Evolutionary conservation across 2,329 filamentous ascomycete species (phyloP), one percentile per base, ranked within the genome.

Genomic region (Parastagonospora nodorum): DNA sequence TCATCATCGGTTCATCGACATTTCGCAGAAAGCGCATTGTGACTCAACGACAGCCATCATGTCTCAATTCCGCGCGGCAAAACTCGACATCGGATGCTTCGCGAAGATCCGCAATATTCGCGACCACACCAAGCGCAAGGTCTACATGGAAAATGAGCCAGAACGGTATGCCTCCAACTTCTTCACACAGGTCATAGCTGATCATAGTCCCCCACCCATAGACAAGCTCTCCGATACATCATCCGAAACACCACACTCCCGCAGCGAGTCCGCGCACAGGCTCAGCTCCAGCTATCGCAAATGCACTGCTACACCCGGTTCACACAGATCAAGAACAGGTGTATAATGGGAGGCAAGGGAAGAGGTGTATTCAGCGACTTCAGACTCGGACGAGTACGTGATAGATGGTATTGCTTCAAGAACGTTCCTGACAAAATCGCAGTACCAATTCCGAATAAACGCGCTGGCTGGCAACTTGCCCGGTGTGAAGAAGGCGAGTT

Each of bases 271-370:
- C 89, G 95, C 67, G 91, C 90, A 55, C 89, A 96, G 74, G 94
- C 94, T 36, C 93, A 97, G 79, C 84, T 99, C 49, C 88, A 97
- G 77, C 82, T 99, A 60, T 86, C 88, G 3, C 88, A 96, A 77
- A 97, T 97, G 93, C 92, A 97, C 79, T 87, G 85, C 80, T 97
- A 97, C 77, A 97, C 94, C 31, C 84, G 92, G 54, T 86, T 90
- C 51, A 96, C 93, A 42, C 92, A 97, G 80, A 92, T 99, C 74
- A 87, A 88, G 74, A 97, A 97, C 77, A 82, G 94, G 63, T 99
- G 94, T 79, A 88, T 96, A 45, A 84, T 93, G 73, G 92, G 92
- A 60, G 94, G 94, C n/a, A 92, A 90, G 74, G 88, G 88, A 14
- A 84, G 91, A 63, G 91, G 92, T 87, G 82, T 99, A n/a, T 82